A percentile compares a stretch with the other conserved stretches of the same genome.
These are phyloP conservation scores for Dunaliella sp. DNA, from an alignment of 139 green algal species.

Conservation along the genomic window DNA sequence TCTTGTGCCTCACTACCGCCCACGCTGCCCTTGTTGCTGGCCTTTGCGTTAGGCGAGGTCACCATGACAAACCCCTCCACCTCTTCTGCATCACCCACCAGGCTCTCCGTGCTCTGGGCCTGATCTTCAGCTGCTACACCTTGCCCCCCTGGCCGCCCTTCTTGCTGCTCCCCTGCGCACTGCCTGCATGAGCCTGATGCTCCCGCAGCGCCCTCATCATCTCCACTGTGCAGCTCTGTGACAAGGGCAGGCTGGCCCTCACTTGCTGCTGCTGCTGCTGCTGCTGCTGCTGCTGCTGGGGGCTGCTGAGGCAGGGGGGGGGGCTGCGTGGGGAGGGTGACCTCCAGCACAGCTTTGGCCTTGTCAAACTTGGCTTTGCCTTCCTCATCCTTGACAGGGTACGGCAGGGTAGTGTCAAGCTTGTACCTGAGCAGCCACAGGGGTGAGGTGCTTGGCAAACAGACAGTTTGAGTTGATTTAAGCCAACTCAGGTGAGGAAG, in stretches of 20 bases:
- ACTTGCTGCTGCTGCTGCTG: not conserved
- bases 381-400: conserved; percentile 41
- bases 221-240: not conserved
- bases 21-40: not conserved
- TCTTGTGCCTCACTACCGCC: not conserved
- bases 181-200: not conserved
- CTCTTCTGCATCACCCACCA: not conserved
- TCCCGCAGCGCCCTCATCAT: not conserved
- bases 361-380: conserved; percentile 66
- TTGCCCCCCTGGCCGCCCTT: not conserved
- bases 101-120: no score
- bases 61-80: not conserved
- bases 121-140: not conserved
- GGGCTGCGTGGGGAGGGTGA: conserved; percentile 51
- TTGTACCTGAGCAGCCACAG: conserved; percentile 33
- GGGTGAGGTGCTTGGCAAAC: no score
- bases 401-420: conserved; percentile 49
- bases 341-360: conserved; percentile 39
- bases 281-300: conserved; percentile 10
- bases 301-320: conserved; percentile 25
- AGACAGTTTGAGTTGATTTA: no score
- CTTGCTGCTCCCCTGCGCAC: not conserved
- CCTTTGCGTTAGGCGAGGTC: not conserved
- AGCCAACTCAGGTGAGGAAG: not conserved
- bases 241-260: not conserved